These are phyloP conservation scores for Euphorbia pulcherrima DNA, from an alignment of 345 rosid genomes.

Conservation along the genomic window DNA sequence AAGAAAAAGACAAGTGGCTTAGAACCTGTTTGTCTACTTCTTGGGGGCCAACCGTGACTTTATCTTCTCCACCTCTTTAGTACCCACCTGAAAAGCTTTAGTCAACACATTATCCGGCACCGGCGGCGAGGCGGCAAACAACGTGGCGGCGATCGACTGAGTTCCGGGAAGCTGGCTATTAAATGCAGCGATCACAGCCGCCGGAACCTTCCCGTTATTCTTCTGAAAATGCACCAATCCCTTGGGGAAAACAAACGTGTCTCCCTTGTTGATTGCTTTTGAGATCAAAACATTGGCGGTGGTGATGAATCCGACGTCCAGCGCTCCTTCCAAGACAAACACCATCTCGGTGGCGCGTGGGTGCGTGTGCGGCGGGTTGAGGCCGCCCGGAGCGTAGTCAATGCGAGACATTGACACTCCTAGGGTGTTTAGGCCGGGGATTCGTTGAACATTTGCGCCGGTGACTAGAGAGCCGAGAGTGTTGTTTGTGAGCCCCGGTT, in stretches of 20 bases:
- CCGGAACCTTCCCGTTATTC: constrained; percentile 16
- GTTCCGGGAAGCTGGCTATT: constrained; percentile 35
- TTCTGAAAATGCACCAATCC: constrained; percentile 30
- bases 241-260: constrained; percentile 23
- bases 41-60: constrained; percentile 26
- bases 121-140: constrained; percentile 24
- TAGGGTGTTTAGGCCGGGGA: constrained; percentile 32
- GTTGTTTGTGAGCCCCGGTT: constrained; percentile 21
- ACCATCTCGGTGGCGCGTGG: constrained; percentile 32
- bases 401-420: constrained; percentile 29
- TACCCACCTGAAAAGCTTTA: constrained; percentile 22
- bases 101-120: constrained; percentile 25
- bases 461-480: constrained; percentile 18
- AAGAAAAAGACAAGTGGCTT: too few relatives aligned
- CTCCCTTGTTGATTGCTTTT: constrained; percentile 20
- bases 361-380: constrained; percentile 31
- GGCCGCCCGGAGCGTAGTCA: constrained; percentile 28
- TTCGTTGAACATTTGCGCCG: constrained; percentile 17
- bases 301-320: constrained; percentile 32
- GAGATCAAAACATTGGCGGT: constrained; percentile 22
- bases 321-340: constrained; percentile 25
- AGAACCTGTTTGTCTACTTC: constrained; percentile 7
- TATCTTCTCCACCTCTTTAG: constrained; percentile 18
- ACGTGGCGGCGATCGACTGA: constrained; percentile 17
- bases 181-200: constrained; percentile 26